A percentile compares a stretch with the other conserved stretches of the same genome.
phyloP scores from a whole-genome alignment of 176 grass and related monocot species.

The Oryza meridionalis region DNA sequence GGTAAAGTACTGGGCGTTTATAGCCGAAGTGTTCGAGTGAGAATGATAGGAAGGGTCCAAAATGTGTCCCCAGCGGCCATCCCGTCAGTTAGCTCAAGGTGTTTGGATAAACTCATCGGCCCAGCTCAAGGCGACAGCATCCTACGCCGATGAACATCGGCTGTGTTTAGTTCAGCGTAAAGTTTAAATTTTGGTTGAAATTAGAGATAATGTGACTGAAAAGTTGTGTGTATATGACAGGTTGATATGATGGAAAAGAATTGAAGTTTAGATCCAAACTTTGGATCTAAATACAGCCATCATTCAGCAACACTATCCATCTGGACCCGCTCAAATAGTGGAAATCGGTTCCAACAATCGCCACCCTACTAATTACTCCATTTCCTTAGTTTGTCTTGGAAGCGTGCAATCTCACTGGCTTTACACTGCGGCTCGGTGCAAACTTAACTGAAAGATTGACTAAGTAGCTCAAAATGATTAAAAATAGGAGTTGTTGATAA shows the following conservation, averaged over 20 bases:
- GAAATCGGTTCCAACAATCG: background rate
- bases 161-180: too few species aligned
- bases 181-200: too few species aligned
- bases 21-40: background rate
- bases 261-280: too few species aligned
- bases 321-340: background rate
- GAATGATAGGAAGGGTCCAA: background rate
- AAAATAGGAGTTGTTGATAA: background rate
- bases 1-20: too few species aligned
- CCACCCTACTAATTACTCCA: too few species aligned
- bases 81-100: conserved; percentile 25
- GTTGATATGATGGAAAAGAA: too few species aligned
- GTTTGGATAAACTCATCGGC: background rate
- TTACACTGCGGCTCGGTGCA: background rate
- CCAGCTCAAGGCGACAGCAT: conserved; percentile 6
- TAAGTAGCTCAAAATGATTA: background rate
- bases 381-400: background rate
- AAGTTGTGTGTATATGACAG: too few species aligned
- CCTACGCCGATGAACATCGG: background rate
- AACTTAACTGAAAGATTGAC: conserved; percentile 18
- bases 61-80: background rate
- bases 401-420: background rate
- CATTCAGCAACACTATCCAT: background rate
- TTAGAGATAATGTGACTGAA: too few species aligned
- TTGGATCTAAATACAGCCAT: too few species aligned